Evolutionary conservation across 306 rosid genomes (phyloP).

Genomic region (Begonia masoniana): DNA sequence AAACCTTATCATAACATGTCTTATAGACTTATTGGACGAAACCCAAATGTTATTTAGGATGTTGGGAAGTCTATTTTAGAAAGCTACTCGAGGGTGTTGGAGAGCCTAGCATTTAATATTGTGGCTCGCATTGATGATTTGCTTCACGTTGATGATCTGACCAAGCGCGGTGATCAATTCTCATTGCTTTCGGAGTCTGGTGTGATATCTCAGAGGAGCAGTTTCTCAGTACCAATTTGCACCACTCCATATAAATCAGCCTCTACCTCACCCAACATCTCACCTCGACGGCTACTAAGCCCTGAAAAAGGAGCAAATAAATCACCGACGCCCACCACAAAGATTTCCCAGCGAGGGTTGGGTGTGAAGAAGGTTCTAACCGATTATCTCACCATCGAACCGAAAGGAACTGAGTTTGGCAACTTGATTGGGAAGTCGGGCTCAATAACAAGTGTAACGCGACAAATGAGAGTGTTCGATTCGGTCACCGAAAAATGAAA

Average conservation of each 20-base stretch:
- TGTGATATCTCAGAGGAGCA: constrained; percentile 44
- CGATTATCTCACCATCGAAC: constrained; percentile 58
- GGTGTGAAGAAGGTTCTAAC: constrained; percentile 69
- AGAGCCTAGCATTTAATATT: constrained; percentile 78
- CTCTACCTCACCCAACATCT: constrained; percentile 47
- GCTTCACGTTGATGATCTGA: constrained; percentile 73
- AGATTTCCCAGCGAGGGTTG: constrained; percentile 36
- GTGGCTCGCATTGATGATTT: constrained; percentile 87
- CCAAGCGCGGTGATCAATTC: constrained; percentile 51
- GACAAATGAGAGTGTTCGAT: constrained; percentile 24
- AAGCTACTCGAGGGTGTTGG: constrained; percentile 86
- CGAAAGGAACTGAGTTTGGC: constrained; percentile 22
- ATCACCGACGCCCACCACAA: constrained; percentile 32
- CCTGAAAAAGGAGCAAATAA: constrained; percentile 33
- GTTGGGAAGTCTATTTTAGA: constrained; percentile 87
- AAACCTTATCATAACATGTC: not conserved
- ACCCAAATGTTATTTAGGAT: constrained; percentile 38
- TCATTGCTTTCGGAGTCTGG: constrained; percentile 54
- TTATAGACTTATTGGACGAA: constrained; percentile 1
- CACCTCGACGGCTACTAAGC: constrained; percentile 48
- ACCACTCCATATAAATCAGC: constrained; percentile 71
- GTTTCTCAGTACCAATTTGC: constrained; percentile 38
- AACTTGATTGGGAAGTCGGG: constrained; percentile 23
- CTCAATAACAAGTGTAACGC: constrained; percentile 13
- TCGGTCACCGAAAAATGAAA: constrained; percentile 16